Evolutionary conservation across 1,139 yeast genomes (phyloP).

Genomic region (Scheffersomyces quercinus): DNA sequence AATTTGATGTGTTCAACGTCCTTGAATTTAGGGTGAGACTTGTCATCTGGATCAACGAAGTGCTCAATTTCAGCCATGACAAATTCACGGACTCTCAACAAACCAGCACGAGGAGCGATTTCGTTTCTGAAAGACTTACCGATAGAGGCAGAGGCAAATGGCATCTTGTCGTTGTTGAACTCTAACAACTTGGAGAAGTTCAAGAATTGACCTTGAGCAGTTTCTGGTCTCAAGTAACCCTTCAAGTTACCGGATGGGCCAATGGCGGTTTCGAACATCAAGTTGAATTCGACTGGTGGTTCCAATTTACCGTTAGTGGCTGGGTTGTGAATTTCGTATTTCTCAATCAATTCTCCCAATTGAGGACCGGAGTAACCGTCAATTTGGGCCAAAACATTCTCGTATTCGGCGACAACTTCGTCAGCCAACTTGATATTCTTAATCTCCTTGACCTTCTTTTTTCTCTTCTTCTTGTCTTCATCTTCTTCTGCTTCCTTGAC

Average conservation of each 20-base stretch:
- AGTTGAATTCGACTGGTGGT: slow-evolving; percentile 91
- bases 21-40: slow-evolving; percentile 75
- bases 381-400: slow-evolving; percentile 83
- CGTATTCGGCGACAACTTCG: slow-evolving; percentile 74
- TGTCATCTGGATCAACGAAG: slow-evolving; percentile 90
- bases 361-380: slow-evolving; percentile 94
- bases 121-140: slow-evolving; percentile 99
- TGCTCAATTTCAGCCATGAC: slow-evolving; percentile 99
- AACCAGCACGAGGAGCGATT: slow-evolving; percentile 97
- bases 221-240: slow-evolving; percentile 97
- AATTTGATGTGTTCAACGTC: slow-evolving; percentile 74
- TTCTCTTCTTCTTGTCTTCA: slow-evolving; percentile 79
- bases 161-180: slow-evolving; percentile 94
- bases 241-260: slow-evolving; percentile 97
- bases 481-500: slow-evolving; percentile 56
- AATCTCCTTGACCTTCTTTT: slow-evolving; percentile 96
- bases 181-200: slow-evolving; percentile 93
- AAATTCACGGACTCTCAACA: slow-evolving; percentile 96
- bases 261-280: slow-evolving; percentile 98
- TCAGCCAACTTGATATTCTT: slow-evolving; percentile 87
- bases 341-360: slow-evolving; percentile 82
- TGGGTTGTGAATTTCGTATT: slow-evolving; percentile 86
- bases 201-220: slow-evolving; percentile 98
- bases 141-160: slow-evolving; percentile 97
- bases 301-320: slow-evolving; percentile 83